These are phyloP conservation scores for Saccharum spontaneum DNA, from an alignment of 176 grass and related monocot species.

Conservation along the genomic window DNA sequence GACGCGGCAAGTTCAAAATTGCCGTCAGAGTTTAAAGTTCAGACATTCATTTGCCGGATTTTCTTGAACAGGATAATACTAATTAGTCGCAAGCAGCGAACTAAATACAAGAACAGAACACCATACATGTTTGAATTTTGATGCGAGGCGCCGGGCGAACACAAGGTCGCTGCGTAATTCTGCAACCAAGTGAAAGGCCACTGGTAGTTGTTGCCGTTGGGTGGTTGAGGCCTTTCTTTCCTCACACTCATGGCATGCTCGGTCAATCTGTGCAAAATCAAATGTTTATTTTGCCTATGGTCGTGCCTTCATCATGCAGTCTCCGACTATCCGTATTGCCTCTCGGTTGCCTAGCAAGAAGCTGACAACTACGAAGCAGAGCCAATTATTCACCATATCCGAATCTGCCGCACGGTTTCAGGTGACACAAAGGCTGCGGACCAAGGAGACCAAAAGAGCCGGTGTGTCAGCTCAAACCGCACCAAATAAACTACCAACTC, in stretches of 20 bases:
- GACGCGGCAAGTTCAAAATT: background rate
- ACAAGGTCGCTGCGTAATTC: background rate
- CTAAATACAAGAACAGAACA: too few species aligned
- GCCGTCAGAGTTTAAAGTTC: background rate
- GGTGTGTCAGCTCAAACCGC: conserved; percentile 7
- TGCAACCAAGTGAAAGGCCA: background rate
- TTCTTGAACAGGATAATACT: background rate
- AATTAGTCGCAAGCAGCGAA: background rate
- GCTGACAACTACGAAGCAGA: too few species aligned
- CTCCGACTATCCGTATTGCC: too few species aligned
- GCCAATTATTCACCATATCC: background rate
- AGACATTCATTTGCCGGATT: background rate
- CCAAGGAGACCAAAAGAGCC: background rate
- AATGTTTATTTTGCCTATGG: background rate
- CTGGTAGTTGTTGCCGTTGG: conserved; percentile 2
- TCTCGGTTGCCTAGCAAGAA: too few species aligned
- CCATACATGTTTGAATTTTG: background rate
- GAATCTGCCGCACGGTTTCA: conserved; percentile 21
- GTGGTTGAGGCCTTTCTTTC: conserved; percentile 40
- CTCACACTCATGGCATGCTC: conserved; percentile 40
- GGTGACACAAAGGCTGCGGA: conserved; percentile 50
- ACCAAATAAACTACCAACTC: conserved; percentile 12
- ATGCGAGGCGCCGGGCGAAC: background rate
- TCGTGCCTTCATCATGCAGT: too few species aligned
- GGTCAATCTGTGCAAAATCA: background rate